A percentile compares a stretch with the other conserved stretches of the same genome.
phyloP scores from a whole-genome alignment of 495 filamentous ascomycete genomes.

The Annulohypoxylon nitens region DNA sequence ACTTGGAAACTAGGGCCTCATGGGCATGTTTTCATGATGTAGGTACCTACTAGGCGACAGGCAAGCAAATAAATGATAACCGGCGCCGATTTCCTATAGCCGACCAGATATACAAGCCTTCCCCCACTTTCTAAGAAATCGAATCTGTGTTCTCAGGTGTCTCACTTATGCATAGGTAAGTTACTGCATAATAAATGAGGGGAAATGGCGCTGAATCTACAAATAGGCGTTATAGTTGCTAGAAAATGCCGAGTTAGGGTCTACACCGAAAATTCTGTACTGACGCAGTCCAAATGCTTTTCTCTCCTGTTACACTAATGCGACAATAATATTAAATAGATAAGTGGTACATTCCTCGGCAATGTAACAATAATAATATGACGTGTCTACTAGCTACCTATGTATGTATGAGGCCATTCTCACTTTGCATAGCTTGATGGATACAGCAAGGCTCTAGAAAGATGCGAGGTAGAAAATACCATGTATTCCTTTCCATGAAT shows the following conservation, averaged over 20 bases:
- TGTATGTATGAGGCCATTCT: background rate
- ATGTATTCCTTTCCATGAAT: no score
- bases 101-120: background rate
- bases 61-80: background rate
- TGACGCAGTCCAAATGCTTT: background rate
- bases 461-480: no score
- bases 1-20: background rate
- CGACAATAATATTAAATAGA: background rate
- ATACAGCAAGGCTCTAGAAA: no score
- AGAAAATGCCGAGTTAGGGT: background rate
- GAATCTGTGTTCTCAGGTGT: background rate
- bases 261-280: background rate
- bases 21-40: background rate
- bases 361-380: background rate
- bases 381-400: background rate
- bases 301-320: background rate
- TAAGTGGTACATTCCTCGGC: background rate
- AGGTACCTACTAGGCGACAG: no score
- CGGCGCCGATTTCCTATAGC: no score
- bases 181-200: background rate
- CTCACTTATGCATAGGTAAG: slow-evolving; percentile 10
- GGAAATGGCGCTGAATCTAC: background rate
- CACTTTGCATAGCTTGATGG: no score
- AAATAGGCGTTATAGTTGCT: background rate
- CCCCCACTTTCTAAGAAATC: background rate